phyloP scores from a whole-genome alignment of 2,329 filamentous ascomycete genomes.

The Sphaerulina vaccinii region DNA sequence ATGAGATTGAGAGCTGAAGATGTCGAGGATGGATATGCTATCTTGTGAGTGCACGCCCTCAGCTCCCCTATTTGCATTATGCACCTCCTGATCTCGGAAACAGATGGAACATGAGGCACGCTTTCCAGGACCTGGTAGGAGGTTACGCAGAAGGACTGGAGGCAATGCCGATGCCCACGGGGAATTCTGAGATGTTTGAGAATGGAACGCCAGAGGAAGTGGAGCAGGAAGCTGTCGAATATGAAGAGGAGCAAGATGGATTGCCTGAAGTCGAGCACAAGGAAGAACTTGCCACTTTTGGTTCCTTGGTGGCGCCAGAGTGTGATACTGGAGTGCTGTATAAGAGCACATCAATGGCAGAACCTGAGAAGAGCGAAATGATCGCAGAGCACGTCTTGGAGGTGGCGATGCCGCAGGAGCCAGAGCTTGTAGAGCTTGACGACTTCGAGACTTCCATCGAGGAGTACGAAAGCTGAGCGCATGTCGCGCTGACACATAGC shows the following conservation, averaged over 20 bases:
- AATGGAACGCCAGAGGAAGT: background rate
- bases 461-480: conserved; percentile 6
- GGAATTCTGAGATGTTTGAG: background rate
- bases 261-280: background rate
- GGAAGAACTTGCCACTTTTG: background rate
- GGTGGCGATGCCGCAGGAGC: too few species aligned
- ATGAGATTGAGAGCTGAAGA: background rate
- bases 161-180: background rate
- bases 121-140: background rate
- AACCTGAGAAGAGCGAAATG: background rate
- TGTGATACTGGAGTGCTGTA: too few species aligned
- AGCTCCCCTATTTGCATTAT: background rate
- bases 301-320: too few species aligned
- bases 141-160: background rate
- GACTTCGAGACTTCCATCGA: conserved; percentile 22
- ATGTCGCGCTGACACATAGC: background rate
- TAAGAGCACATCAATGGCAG: too few species aligned
- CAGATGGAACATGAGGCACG: background rate
- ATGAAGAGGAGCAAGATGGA: too few species aligned
- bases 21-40: background rate
- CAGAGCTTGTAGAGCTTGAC: conserved; percentile 14
- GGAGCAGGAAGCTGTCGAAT: too few species aligned
- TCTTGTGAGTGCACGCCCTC: background rate
- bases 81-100: background rate
- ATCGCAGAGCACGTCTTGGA: background rate